Evolutionary conservation across 2,329 filamentous ascomycete species (phyloP), one percentile per base, ranked within the genome.

Genomic region (Ophiosphaerella narmari): DNA sequence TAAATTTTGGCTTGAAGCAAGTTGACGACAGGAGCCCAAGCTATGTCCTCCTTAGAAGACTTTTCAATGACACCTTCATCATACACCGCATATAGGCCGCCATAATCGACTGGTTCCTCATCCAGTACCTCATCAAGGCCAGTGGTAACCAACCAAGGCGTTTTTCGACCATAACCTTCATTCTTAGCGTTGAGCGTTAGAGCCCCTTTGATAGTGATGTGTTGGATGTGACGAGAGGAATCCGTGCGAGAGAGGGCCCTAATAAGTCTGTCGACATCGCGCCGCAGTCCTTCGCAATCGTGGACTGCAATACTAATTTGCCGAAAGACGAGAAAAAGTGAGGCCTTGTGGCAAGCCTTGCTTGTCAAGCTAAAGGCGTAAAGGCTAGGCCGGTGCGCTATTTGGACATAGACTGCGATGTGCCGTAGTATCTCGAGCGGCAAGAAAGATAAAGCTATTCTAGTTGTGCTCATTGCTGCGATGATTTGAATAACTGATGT

Each of bases 21-120:
- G 44, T 41, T 51, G 23, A 57, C 43, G 24, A 64, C 33, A 4
- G 59, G 61, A 48, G 50, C 43, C 61, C 59, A 64, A 46, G 54
- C 50, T 39, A 50, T 49, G 46, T 61, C 61, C 33, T 64, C 55
- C 23, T 50, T 34, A 24, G 57, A 59, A 34, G 34, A 53, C 21
- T 47, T 46, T 46, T 59, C 31, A 39, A 60, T 60, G 34, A 62
- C 55, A 16, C 31, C 23, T 48, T 62, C 48, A 39, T 59, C 55
- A 44, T 60, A 54, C n/a, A 59, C 53, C 11, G 57, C 46, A 50
- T 59, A 44, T 39, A 13, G 18, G 31, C 39, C 18, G 37, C 4
- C 4, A 39, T 59, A 55, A 44, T 60, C 53, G n/a, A 59, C 53
- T 8, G 26, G 43, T 18, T 54, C 55, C 18, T 52, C 52, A 18